These are phyloP conservation scores for Euptelea pleiosperma DNA, from an alignment of 164 flowering plant genomes.

Conservation along the genomic window DNA sequence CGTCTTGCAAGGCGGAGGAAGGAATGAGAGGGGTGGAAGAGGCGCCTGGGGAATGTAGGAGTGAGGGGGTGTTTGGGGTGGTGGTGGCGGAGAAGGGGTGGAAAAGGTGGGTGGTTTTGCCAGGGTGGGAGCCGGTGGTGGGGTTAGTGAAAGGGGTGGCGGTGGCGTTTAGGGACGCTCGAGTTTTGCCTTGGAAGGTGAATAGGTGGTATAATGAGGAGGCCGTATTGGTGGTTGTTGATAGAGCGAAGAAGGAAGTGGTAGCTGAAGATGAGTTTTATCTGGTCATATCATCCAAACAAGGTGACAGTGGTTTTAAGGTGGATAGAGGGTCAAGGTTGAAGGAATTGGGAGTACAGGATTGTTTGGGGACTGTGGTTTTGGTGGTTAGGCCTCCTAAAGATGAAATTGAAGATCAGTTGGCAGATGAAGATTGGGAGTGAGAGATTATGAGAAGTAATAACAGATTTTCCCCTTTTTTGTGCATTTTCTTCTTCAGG, in stretches of 20 bases:
- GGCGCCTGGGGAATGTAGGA: conserved; percentile 54
- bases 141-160: conserved; percentile 53
- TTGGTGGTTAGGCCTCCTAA: conserved; percentile 88
- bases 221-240: conserved; percentile 64
- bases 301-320: conserved; percentile 37
- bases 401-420: conserved; percentile 53
- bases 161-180: conserved; percentile 57
- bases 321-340: conserved; percentile 64
- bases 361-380: conserved; percentile 65
- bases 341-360: conserved; percentile 51
- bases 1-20: conserved; percentile 55
- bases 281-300: conserved; percentile 30
- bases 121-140: conserved; percentile 66
- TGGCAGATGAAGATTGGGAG: conserved; percentile 83
- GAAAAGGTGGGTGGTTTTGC: conserved; percentile 80
- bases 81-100: conserved; percentile 78
- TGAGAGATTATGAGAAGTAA: conserved; percentile 31
- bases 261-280: conserved; percentile 58
- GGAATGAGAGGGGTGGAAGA: conserved; percentile 36
- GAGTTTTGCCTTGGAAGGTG: conserved; percentile 80
- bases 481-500: no score
- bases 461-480: no score
- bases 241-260: conserved; percentile 57
- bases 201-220: conserved; percentile 73
- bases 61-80: conserved; percentile 63